phyloP scores from a whole-genome alignment of 2,329 filamentous ascomycete genomes.

The Talaromyces verruculosus region DNA sequence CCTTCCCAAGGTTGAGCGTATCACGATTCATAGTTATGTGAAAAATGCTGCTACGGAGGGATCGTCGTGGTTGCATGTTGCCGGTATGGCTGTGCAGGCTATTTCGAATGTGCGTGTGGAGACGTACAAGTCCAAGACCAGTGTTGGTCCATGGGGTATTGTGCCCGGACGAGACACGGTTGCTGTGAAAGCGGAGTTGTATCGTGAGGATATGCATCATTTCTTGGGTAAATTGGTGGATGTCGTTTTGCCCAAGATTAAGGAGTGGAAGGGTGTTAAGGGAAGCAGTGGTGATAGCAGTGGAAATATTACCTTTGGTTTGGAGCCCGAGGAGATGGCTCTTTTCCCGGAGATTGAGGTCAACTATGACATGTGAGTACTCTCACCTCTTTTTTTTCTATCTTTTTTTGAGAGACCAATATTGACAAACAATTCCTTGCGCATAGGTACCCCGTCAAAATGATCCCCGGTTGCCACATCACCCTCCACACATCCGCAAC shows the following conservation, averaged over 20 bases:
- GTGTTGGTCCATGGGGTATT: slow-evolving; percentile 74
- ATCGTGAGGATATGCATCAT: slow-evolving; percentile 79
- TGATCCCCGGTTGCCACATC: slow-evolving; percentile 84
- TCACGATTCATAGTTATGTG: slow-evolving; percentile 76
- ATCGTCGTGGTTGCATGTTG: slow-evolving; percentile 74
- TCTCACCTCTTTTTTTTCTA: slow-evolving; percentile 9
- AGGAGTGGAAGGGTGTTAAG: slow-evolving; percentile 86
- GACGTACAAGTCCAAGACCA: slow-evolving; percentile 67
- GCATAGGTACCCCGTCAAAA: slow-evolving; percentile 62
- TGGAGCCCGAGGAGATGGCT: slow-evolving; percentile 71
- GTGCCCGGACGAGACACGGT: slow-evolving; percentile 66
- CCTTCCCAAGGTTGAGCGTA: slow-evolving; percentile 74
- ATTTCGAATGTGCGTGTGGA: slow-evolving; percentile 75
- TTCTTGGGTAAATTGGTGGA: slow-evolving; percentile 89
- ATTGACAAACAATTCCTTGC: background rate
- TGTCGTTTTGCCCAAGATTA: slow-evolving; percentile 88
- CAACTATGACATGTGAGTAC: slow-evolving; percentile 84
- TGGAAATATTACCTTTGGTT: slow-evolving; percentile 82
- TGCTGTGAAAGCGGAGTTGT: slow-evolving; percentile 73
- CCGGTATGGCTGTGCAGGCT: slow-evolving; percentile 78
- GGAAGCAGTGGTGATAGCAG: slow-evolving; percentile 78
- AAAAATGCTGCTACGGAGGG: slow-evolving; percentile 68
- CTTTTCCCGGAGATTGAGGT: slow-evolving; percentile 92
- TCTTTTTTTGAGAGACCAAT: too few species aligned
- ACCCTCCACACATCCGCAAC: slow-evolving; percentile 80